Percentiles rank a stretch among this genome's conserved stretches.
phyloP scores from a whole-genome alignment of 306 rosid species.

The Morella rubra region DNA sequence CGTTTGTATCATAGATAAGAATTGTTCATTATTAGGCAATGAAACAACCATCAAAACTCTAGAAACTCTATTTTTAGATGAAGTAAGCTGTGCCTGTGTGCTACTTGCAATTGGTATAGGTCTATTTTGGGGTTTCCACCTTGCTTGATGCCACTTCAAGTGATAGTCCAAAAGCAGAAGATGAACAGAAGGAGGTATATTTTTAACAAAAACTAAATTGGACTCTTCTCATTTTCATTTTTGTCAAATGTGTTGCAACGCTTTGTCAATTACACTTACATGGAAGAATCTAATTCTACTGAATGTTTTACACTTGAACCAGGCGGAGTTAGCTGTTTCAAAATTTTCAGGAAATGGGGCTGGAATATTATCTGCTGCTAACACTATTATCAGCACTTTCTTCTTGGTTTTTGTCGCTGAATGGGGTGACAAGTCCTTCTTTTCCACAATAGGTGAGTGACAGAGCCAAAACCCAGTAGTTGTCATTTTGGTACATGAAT shows the following conservation, averaged over 20 bases:
- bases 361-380: constrained; percentile 79
- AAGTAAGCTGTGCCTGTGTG: constrained; percentile 1
- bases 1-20: constrained; percentile 18
- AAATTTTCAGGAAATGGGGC: constrained; percentile 85
- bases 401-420: constrained; percentile 89
- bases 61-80: constrained; percentile 21
- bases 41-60: constrained; percentile 17
- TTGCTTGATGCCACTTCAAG: constrained; percentile 81
- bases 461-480: constrained; percentile 16
- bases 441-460: constrained; percentile 88
- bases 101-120: constrained; percentile 42
- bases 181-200: constrained; percentile 92
- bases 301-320: constrained; percentile 43
- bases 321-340: constrained; percentile 97
- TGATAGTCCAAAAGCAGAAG: constrained; percentile 75
- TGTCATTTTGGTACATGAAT: background rate
- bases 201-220: constrained; percentile 5
- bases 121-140: constrained; percentile 91
- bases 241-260: constrained; percentile 10
- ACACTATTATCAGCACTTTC: constrained; percentile 76
- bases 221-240: constrained; percentile 3
- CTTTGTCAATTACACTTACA: constrained; percentile 4
- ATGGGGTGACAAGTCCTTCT: constrained; percentile 98
- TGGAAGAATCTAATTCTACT: constrained; percentile 3
- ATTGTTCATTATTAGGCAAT: background rate